These are phyloP conservation scores for Micractinium conductrix DNA, from an alignment of 139 green algal genomes.

Conservation along the genomic window DNA sequence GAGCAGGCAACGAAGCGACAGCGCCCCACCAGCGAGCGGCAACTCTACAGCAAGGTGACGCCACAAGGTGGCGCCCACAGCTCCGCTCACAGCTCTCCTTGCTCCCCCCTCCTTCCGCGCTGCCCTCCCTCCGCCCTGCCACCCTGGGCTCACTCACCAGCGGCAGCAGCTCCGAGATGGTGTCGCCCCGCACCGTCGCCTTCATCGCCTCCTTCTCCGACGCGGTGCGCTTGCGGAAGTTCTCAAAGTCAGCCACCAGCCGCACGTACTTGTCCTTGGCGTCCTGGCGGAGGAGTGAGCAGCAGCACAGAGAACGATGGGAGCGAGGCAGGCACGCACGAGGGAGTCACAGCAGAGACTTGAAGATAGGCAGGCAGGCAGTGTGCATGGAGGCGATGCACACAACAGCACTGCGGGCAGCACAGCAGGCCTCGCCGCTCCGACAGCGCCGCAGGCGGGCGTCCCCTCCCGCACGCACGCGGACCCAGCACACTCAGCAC, in stretches of 20 bases:
- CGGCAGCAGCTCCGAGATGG: constrained; percentile 85
- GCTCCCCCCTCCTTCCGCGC: no score
- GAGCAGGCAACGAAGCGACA: constrained; percentile 36
- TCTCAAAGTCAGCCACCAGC: constrained; percentile 98
- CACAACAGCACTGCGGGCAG: no score
- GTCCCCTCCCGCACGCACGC: no score
- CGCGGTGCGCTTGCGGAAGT: constrained; percentile 92
- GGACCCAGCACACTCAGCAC: background rate
- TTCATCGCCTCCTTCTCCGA: constrained; percentile 81
- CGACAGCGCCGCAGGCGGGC: no score
- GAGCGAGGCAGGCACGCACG: no score
- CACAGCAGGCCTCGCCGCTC: no score
- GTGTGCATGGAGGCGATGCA: no score
- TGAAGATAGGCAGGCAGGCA: no score
- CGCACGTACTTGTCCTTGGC: constrained; percentile 82
- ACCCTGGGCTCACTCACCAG: constrained; percentile 8
- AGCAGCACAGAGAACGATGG: no score
- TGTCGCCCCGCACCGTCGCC: constrained; percentile 68
- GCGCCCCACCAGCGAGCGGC: background rate
- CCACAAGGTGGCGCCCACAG: no score
- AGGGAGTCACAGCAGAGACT: no score
- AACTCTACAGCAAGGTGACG: background rate
- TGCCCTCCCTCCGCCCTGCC: background rate
- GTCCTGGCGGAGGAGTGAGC: background rate
- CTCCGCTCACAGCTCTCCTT: no score